Percentiles rank a stretch among this genome's conserved stretches.
Conservation (phyloP, 2,329 filamentous ascomycete species). For the Venturia pyrina region DNA sequence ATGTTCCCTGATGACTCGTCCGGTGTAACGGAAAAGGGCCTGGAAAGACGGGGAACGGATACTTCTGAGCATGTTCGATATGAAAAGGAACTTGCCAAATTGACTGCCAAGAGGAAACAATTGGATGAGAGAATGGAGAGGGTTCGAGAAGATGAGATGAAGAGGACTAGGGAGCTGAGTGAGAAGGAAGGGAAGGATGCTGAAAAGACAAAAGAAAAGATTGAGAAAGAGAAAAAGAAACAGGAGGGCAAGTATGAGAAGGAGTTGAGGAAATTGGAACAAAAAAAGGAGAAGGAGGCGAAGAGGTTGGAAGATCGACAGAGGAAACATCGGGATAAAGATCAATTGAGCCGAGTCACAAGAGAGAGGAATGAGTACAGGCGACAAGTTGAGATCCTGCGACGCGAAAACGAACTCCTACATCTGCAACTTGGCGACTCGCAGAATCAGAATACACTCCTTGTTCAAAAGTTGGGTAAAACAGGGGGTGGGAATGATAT, state of each 20-base stretch:
- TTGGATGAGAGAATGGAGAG: conserved; percentile 54
- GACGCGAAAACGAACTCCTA: conserved; percentile 40
- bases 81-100: conserved; percentile 49
- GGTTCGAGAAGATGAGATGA: conserved; percentile 42
- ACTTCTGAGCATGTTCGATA: not conserved
- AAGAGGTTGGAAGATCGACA: conserved; percentile 40
- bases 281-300: conserved; percentile 52
- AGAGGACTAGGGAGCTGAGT: conserved; percentile 18
- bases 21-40: not conserved
- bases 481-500: conserved; percentile 29
- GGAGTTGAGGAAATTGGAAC: conserved; percentile 55
- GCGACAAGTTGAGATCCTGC: conserved; percentile 34
- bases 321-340: conserved; percentile 37
- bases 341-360: conserved; percentile 36
- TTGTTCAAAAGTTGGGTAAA: conserved; percentile 37
- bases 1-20: not conserved
- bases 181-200: conserved; percentile 40
- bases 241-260: conserved; percentile 56
- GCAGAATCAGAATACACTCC: conserved; percentile 46
- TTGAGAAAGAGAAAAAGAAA: conserved; percentile 53
- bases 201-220: conserved; percentile 52
- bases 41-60: conserved; percentile 18
- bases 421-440: conserved; percentile 43
- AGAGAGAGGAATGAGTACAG: conserved; percentile 39
- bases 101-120: conserved; percentile 50